A percentile compares a stretch with the other conserved stretches of the same genome.
Evolutionary conservation across 2,329 filamentous ascomycete genomes (phyloP).

Genomic region (Gremmenia infestans): DNA sequence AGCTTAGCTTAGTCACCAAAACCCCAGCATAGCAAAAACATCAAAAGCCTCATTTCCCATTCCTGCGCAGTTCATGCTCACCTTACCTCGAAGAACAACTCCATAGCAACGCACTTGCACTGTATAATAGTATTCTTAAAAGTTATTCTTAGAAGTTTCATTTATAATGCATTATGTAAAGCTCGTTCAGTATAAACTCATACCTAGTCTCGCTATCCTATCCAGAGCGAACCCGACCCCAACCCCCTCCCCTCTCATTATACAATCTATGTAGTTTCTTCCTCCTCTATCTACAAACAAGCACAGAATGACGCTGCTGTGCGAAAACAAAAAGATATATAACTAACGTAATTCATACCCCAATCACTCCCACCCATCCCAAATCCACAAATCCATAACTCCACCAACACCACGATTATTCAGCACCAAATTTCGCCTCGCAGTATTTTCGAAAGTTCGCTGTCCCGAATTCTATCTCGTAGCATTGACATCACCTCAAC

Average conservation of each 20-base stretch:
- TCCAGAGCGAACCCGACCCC: background rate
- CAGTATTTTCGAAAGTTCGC: too few species aligned
- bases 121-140: too few species aligned
- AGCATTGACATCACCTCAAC: background rate
- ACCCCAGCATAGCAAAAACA: background rate
- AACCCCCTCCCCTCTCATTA: conserved; percentile 9
- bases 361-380: conserved; percentile 1
- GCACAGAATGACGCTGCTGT: conserved; percentile 6
- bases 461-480: too few species aligned
- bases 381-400: conserved; percentile 13
- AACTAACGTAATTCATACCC: background rate
- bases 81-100: too few species aligned
- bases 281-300: conserved; percentile 9
- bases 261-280: conserved; percentile 24
- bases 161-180: conserved; percentile 3
- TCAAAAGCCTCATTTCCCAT: too few species aligned
- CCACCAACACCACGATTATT: conserved; percentile 12
- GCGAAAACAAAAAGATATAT: conserved; percentile 1
- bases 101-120: too few species aligned
- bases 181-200: background rate
- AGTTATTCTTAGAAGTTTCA: background rate
- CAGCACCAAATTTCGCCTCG: too few species aligned
- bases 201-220: background rate
- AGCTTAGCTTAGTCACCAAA: background rate
- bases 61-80: too few species aligned